Percentiles rank a stretch among this genome's conserved stretches.
phyloP scores from a whole-genome alignment of 371 early-diverging fungal species.

The Smittium culicis region DNA sequence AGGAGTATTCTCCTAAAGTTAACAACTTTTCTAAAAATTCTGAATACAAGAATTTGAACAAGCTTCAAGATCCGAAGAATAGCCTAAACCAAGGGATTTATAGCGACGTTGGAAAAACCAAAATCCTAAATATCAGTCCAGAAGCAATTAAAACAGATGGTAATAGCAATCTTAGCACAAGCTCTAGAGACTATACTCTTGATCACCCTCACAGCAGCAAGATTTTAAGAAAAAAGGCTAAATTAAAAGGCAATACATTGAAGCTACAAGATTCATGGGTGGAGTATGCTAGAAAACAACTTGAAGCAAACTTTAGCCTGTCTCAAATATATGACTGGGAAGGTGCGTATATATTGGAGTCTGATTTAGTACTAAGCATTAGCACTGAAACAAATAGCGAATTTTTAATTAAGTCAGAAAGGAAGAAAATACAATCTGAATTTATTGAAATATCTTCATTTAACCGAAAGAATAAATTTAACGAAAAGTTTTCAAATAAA shows the following conservation, averaged over 20 bases:
- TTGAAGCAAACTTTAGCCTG: slow-evolving; percentile 17
- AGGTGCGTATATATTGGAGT: slow-evolving; percentile 28
- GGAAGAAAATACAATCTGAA: slow-evolving; percentile 17
- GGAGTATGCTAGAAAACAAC: slow-evolving; percentile 24
- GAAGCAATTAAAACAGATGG: too few relatives aligned
- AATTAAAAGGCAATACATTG: not conserved
- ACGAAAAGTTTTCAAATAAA: slow-evolving; percentile 17
- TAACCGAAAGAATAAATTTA: slow-evolving; percentile 16
- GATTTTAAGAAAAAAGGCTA: not conserved
- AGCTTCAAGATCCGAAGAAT: not conserved
- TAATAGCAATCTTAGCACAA: not conserved
- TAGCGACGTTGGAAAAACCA: not conserved
- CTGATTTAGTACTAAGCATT: slow-evolving; percentile 19
- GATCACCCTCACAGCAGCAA: not conserved
- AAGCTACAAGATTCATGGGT: slow-evolving; percentile 22
- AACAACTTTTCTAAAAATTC: not conserved
- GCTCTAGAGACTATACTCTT: not conserved
- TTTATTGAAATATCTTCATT: slow-evolving; percentile 16
- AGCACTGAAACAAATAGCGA: slow-evolving; percentile 23
- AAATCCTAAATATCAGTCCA: too few relatives aligned
- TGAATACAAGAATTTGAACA: not conserved
- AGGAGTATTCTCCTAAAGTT: too few relatives aligned
- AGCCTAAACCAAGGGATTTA: not conserved
- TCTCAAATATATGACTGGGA: slow-evolving; percentile 31
- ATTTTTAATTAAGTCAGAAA: slow-evolving; percentile 28